Evolutionary conservation across 352 stramenopile species (phyloP).

Genomic region (Phytophthora citrophthora): DNA sequence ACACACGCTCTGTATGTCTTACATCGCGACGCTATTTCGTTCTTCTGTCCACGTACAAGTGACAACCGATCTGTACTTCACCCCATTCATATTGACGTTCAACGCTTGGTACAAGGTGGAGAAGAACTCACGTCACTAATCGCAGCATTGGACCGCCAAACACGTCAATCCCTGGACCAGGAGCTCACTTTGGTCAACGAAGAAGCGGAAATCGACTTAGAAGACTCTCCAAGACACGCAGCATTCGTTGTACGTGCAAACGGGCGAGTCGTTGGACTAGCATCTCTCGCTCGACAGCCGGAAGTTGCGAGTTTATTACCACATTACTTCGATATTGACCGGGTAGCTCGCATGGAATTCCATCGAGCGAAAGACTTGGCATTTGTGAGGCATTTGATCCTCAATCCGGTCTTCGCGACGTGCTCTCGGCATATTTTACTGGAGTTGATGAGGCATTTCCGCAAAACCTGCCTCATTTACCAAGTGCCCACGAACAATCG

Average conservation of each 20-base stretch:
- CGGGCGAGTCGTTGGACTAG: conserved; percentile 45
- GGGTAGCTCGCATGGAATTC: conserved; percentile 63
- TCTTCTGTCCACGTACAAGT: conserved; percentile 47
- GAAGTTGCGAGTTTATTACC: conserved; percentile 59
- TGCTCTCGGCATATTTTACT: conserved; percentile 72
- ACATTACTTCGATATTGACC: conserved; percentile 71
- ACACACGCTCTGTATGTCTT: conserved; percentile 66
- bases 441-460: conserved; percentile 81
- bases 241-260: conserved; percentile 70
- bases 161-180: conserved; percentile 35
- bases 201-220: conserved; percentile 65
- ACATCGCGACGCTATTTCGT: conserved; percentile 62
- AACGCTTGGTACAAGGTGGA: conserved; percentile 32
- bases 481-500: conserved; percentile 37
- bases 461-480: conserved; percentile 74
- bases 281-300: conserved; percentile 49
- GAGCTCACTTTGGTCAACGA: conserved; percentile 48
- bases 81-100: conserved; percentile 41
- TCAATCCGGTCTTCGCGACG: conserved; percentile 78
- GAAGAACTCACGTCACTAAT: conserved; percentile 23
- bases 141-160: conserved; percentile 36
- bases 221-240: conserved; percentile 69
- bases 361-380: conserved; percentile 79
- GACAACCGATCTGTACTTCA: conserved; percentile 36
- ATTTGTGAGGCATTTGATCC: conserved; percentile 61